phyloP scores from a whole-genome alignment of 1,139 yeast species.

The Yamadazyma dushanensis region DNA sequence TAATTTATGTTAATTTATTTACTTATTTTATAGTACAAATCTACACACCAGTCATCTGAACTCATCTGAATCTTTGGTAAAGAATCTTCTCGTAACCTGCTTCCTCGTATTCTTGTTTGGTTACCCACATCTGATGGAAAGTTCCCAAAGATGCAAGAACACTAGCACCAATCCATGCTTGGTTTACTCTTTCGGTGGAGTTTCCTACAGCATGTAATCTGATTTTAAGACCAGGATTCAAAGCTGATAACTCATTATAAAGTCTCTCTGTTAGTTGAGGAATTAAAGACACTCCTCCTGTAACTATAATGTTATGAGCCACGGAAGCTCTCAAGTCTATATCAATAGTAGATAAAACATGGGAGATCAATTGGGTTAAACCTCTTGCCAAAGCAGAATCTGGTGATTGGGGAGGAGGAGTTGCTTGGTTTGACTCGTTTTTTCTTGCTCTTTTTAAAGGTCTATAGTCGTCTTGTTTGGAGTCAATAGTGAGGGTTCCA shows the following conservation, averaged over 20 bases:
- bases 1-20: too few relatives aligned
- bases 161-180: conserved; percentile 96
- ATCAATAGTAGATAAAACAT: conserved; percentile 70
- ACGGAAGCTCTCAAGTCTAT: conserved; percentile 88
- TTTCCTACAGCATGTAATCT: conserved; percentile 89
- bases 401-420: conserved; percentile 35
- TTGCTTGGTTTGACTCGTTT: conserved; percentile 37
- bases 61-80: conserved; percentile 67
- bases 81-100: conserved; percentile 83
- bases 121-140: conserved; percentile 96
- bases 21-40: conserved; percentile 1
- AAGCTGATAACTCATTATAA: conserved; percentile 66
- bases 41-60: background rate
- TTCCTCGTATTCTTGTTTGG: conserved; percentile 86
- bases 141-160: conserved; percentile 91
- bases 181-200: conserved; percentile 75
- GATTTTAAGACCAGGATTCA: conserved; percentile 89
- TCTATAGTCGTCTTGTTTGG: conserved; percentile 59
- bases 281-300: conserved; percentile 86
- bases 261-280: conserved; percentile 87
- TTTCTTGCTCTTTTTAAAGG: conserved; percentile 66
- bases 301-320: conserved; percentile 88
- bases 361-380: conserved; percentile 66
- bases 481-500: conserved; percentile 38
- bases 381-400: conserved; percentile 42